Evolutionary conservation across 2,329 filamentous ascomycete species (phyloP).

Genomic region (Chaetomiaceae sp.): DNA sequence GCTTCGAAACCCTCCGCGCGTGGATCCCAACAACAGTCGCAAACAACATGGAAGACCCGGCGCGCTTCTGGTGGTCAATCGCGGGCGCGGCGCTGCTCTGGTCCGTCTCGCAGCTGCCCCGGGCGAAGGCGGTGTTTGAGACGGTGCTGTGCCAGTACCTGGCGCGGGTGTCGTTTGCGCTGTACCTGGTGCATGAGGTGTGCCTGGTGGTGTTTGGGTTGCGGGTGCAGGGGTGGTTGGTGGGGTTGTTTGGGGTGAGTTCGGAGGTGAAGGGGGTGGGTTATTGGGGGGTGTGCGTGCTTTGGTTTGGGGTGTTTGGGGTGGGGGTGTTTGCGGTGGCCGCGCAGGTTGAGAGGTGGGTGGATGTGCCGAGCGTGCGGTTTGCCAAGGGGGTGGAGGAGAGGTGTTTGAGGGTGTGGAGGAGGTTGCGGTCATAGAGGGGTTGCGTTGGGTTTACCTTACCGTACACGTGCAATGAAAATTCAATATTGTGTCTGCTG

Average conservation of each 20-base stretch:
- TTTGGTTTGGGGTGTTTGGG: conserved; percentile 1
- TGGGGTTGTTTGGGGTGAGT: background rate
- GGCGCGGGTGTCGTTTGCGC: conserved; percentile 2
- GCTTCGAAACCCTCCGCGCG: conserved; percentile 4
- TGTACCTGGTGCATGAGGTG: conserved; percentile 9
- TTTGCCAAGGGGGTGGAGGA: conserved; percentile 9
- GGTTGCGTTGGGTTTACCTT: no score
- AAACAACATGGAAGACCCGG: conserved; percentile 3
- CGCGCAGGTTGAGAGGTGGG: conserved; percentile 6
- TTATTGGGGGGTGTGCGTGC: conserved; percentile 1
- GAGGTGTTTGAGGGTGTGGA: background rate
- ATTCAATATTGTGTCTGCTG: no score
- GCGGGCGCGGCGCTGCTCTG: background rate
- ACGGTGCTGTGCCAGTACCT: conserved; percentile 1
- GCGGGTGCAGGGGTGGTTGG: background rate
- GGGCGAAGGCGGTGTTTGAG: background rate
- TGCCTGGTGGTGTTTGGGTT: conserved; percentile 6
- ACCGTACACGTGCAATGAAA: no score
- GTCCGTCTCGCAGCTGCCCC: conserved; percentile 3
- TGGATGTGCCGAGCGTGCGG: conserved; percentile 4
- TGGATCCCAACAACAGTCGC: background rate
- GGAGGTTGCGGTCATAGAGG: background rate
- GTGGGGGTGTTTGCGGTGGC: conserved; percentile 6
- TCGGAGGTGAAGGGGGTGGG: background rate
- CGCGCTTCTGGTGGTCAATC: conserved; percentile 9